A percentile compares a stretch with the other conserved stretches of the same genome.
phyloP scores from a whole-genome alignment of 2,329 filamentous ascomycete species.

The Neopestalotiopsis sp. region DNA sequence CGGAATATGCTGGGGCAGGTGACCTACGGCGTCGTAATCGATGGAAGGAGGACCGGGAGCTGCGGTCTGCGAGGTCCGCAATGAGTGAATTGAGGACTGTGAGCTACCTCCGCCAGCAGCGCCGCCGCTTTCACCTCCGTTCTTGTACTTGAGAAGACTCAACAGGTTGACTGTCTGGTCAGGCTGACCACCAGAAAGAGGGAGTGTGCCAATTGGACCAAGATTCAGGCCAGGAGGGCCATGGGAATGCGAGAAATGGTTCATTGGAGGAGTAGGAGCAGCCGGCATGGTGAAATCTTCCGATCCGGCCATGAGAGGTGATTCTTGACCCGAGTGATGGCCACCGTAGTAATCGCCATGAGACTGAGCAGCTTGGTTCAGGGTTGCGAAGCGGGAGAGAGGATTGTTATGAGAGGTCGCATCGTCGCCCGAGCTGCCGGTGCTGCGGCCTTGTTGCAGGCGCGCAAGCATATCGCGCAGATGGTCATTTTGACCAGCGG shows the following conservation, averaged over 20 bases:
- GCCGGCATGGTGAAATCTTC: slow-evolving; percentile 45
- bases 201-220: slow-evolving; percentile 55
- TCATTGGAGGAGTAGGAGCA: slow-evolving; percentile 51
- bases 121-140: slow-evolving; percentile 17
- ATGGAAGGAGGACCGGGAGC: slow-evolving; percentile 30
- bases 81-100: slow-evolving; percentile 32
- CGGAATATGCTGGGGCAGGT: slow-evolving; percentile 32
- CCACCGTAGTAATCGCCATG: slow-evolving; percentile 25
- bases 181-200: slow-evolving; percentile 34
- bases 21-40: slow-evolving; percentile 22
- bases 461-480: slow-evolving; percentile 48
- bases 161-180: slow-evolving; percentile 62
- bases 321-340: slow-evolving; percentile 30
- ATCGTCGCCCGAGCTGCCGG: slow-evolving; percentile 20
- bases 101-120: slow-evolving; percentile 18
- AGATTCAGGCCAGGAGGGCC: slow-evolving; percentile 45
- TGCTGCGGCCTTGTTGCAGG: slow-evolving; percentile 33
- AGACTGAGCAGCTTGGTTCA: slow-evolving; percentile 31
- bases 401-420: slow-evolving; percentile 30
- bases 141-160: slow-evolving; percentile 66
- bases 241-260: slow-evolving; percentile 43
- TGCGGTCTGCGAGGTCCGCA: slow-evolving; percentile 35
- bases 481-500: slow-evolving; percentile 35
- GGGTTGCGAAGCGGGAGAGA: slow-evolving; percentile 35
- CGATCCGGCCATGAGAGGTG: slow-evolving; percentile 30